Percentiles rank a stretch among this genome's conserved stretches.
These are phyloP conservation scores for Drosera spatulata DNA, from an alignment of 179 eudicot species.

Conservation along the genomic window DNA sequence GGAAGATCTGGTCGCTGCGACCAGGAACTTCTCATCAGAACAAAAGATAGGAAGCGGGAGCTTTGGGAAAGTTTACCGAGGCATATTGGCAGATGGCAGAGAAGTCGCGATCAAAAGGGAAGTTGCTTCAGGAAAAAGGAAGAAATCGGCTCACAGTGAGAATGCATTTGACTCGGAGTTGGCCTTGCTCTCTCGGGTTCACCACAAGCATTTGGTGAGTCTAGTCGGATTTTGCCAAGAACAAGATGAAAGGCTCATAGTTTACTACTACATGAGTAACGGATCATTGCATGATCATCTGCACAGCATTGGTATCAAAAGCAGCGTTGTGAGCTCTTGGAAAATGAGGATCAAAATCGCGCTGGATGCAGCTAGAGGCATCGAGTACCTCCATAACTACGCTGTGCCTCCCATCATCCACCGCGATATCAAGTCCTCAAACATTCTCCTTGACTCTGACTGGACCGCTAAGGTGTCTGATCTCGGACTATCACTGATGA, in stretches of 20 bases:
- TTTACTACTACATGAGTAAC: slow-evolving; percentile 49
- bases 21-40: slow-evolving; percentile 39
- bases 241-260: slow-evolving; percentile 38
- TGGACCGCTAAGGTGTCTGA: slow-evolving; percentile 58
- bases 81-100: slow-evolving; percentile 41
- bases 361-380: slow-evolving; percentile 53
- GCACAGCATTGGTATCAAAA: slow-evolving; percentile 16
- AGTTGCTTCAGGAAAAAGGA: slow-evolving; percentile 18
- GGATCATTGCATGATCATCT: slow-evolving; percentile 48
- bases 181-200: slow-evolving; percentile 37
- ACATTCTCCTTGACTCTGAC: slow-evolving; percentile 39
- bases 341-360: slow-evolving; percentile 47
- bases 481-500: slow-evolving; percentile 37
- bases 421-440: slow-evolving; percentile 55
- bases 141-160: slow-evolving; percentile 19
- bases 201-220: slow-evolving; percentile 51
- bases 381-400: slow-evolving; percentile 59
- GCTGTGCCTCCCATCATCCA: slow-evolving; percentile 64
- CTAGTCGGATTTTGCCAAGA: slow-evolving; percentile 49
- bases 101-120: slow-evolving; percentile 52
- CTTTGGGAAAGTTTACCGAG: slow-evolving; percentile 42
- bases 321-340: slow-evolving; percentile 31
- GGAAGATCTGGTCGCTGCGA: slow-evolving; percentile 29
- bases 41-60: slow-evolving; percentile 51
- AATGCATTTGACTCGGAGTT: slow-evolving; percentile 42